Base-by-base conservation (phyloP, 1,284 basidiomycete genomes). In the Naganishia liquefaciens region DNA sequence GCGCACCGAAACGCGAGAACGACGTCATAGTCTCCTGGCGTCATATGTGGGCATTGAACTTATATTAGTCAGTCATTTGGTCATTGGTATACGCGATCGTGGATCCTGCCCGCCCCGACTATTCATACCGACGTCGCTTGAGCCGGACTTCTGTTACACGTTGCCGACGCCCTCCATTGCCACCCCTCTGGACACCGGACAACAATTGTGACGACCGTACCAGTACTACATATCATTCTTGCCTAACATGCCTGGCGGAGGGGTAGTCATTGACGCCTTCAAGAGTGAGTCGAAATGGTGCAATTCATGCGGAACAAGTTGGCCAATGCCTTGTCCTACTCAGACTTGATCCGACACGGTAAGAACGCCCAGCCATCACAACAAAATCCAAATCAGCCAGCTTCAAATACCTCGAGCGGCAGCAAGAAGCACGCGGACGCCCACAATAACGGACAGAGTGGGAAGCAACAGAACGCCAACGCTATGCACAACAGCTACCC, bases 261-360 rank as follows among this genome's bases (percentile, higher is more conserved):
- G 33, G 33, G 33, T 64, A 7, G 67, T 68, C 43, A 65, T 68
- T 33, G 67, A 68, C 67, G 67, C 67, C 33, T 68, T 68, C 49
- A 68, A 68, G 61, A 68, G 67, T 68, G 44, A 33, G 67, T 65
- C 47, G 23, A 30, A 9, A 19, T 33, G 6, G 27, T 28, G n/a
- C 19, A 25, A 0, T 25, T 33, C 43, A 33, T 39, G 19, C 33
- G 28, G 54, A 46, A 63, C 60, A 37, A 60, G 54, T 21, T 39
- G 6, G 17, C 51, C 28, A 39, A 53, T 33, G 53, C 63, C 53
- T 30, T 28, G 30, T 54, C 42, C 57, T 27, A 62, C 27, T 49
- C 46, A 64, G 52, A 91, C 81, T 88, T 94, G 74, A 89, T 93
- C 68, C 85, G 91, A 53, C 79, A 79, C 73, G 79, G 79, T 69